Percentiles rank a stretch among this genome's conserved stretches.
Evolutionary conservation across 805 yeast species (phyloP).

Genomic region (Wickerhamomyces bisporus): DNA sequence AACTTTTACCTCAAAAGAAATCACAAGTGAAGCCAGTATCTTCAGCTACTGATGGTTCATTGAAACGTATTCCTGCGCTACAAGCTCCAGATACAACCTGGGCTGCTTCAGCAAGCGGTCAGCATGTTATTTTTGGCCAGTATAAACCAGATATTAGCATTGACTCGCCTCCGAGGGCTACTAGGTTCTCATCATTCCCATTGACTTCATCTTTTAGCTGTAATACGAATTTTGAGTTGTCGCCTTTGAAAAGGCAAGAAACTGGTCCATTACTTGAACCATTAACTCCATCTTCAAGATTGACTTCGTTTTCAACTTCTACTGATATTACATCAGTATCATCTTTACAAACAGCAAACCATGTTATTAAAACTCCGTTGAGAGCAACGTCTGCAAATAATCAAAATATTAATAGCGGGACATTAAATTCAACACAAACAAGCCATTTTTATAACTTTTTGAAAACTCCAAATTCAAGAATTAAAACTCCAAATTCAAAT

Average conservation of each 20-base stretch:
- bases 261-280: conserved; percentile 67
- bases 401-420: conserved; percentile 9
- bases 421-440: conserved; percentile 8
- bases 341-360: conserved; percentile 24
- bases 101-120: conserved; percentile 38
- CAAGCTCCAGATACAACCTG: conserved; percentile 36
- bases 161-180: conserved; percentile 12
- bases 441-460: conserved; percentile 18
- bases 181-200: conserved; percentile 27
- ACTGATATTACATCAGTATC: conserved; percentile 3
- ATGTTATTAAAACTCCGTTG: conserved; percentile 33
- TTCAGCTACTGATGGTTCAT: conserved; percentile 14
- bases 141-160: conserved; percentile 8
- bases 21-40: conserved; percentile 13
- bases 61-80: conserved; percentile 29
- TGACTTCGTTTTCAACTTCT: conserved; percentile 12
- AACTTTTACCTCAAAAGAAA: conserved; percentile 21
- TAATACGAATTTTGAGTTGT: conserved; percentile 56
- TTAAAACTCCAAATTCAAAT: conserved; percentile 26
- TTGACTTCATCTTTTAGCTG: conserved; percentile 66
- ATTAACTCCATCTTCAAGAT: conserved; percentile 45
- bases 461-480: conserved; percentile 26
- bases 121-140: conserved; percentile 29
- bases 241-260: conserved; percentile 52
- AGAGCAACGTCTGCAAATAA: conserved; percentile 13